Percentiles rank a stretch among this genome's conserved stretches.
phyloP scores from a whole-genome alignment of 371 early-diverging fungal species.

The Umbelopsis sp. region DNA sequence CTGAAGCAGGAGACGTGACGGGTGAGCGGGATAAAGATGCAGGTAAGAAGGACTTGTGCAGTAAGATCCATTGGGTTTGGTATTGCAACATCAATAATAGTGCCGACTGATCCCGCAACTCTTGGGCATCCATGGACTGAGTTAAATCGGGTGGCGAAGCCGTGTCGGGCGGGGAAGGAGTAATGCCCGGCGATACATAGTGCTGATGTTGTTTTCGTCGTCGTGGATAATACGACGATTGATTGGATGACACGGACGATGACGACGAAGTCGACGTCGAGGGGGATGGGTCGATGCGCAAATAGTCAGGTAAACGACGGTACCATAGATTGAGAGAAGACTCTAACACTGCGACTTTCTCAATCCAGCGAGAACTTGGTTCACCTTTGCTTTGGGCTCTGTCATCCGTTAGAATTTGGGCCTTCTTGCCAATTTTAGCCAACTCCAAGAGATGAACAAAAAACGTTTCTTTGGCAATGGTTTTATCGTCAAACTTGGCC shows the following conservation, averaged over 20 bases:
- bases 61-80: conserved; percentile 47
- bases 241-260: neutral
- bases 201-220: neutral
- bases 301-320: conserved; percentile 37
- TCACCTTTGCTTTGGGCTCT: neutral
- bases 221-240: conserved; percentile 21
- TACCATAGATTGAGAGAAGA: conserved; percentile 44
- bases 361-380: conserved; percentile 28
- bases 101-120: conserved; percentile 34
- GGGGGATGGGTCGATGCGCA: conserved; percentile 39
- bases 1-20: conserved; percentile 17
- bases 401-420: conserved; percentile 30
- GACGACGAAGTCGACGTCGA: neutral
- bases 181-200: neutral
- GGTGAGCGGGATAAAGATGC: conserved; percentile 24
- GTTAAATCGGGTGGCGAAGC: conserved; percentile 2
- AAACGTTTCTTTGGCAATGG: conserved; percentile 44
- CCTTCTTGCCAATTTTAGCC: conserved; percentile 39
- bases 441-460: conserved; percentile 42
- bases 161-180: conserved; percentile 10
- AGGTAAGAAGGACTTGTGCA: conserved; percentile 44
- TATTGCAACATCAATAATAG: conserved; percentile 49
- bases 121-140: conserved; percentile 25
- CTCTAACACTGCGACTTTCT: conserved; percentile 37
- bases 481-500: conserved; percentile 35